These are phyloP conservation scores for Fusarium sp. DNA, from an alignment of 2,329 filamentous ascomycete genomes.

Conservation along the genomic window DNA sequence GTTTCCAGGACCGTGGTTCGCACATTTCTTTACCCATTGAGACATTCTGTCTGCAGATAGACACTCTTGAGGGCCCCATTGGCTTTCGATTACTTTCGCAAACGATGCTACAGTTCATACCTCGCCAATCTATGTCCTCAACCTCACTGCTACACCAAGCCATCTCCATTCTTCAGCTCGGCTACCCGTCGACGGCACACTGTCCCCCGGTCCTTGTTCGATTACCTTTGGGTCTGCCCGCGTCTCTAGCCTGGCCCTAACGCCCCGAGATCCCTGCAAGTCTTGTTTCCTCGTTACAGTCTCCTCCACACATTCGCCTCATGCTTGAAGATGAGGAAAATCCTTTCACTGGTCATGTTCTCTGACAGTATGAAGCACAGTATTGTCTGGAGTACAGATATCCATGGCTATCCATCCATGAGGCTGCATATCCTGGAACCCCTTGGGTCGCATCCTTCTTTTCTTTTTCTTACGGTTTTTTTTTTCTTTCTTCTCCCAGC, in stretches of 20 bases:
- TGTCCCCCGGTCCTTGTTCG: not conserved
- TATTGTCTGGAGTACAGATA: not conserved
- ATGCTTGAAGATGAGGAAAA: not conserved
- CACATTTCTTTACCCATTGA: not conserved
- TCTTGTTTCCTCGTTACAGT: not conserved
- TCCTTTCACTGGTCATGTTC: not conserved
- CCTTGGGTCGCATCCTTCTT: not conserved
- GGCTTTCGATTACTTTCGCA: not conserved
- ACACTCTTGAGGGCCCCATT: not conserved
- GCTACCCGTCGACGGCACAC: not conserved
- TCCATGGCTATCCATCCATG: not conserved
- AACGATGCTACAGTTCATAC: not conserved
- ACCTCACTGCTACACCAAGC: not conserved
- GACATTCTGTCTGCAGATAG: not conserved
- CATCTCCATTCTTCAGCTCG: conserved; percentile 1
- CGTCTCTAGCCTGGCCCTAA: not conserved
- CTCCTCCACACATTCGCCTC: not conserved
- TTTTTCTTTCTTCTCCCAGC: not conserved
- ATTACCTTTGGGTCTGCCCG: not conserved
- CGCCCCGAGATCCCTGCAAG: not conserved
- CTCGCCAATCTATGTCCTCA: not conserved
- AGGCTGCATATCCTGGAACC: not conserved
- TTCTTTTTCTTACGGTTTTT: not conserved
- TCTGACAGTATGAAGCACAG: not conserved
- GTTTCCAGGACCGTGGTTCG: not conserved